Evolutionary conservation across 208 protist species (phyloP).

Genomic region (Crithidia expoeki): DNA sequence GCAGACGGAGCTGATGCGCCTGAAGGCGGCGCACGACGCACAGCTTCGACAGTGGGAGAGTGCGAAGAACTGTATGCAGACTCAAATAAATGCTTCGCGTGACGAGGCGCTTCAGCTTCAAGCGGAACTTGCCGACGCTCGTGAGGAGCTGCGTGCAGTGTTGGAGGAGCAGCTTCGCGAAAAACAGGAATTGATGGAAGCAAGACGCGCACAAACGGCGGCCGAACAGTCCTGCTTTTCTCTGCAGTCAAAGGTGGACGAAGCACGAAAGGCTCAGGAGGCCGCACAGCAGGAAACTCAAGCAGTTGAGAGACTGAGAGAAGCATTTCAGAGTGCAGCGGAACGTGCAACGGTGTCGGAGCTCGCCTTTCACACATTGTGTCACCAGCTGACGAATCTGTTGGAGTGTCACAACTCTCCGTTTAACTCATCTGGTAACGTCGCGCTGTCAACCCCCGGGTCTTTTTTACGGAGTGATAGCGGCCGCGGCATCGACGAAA

Average conservation of each 20-base stretch:
- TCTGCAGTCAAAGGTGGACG: slow-evolving; percentile 9
- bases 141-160: slow-evolving; percentile 1
- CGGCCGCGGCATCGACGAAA: neutral
- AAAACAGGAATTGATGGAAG: neutral
- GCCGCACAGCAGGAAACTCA: neutral
- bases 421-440: neutral
- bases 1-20: slow-evolving; percentile 6
- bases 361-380: slow-evolving; percentile 20
- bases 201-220: neutral
- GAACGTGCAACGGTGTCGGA: slow-evolving; percentile 25
- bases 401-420: neutral
- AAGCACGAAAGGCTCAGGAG: neutral
- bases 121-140: neutral
- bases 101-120: neutral
- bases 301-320: neutral
- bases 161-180: slow-evolving; percentile 2
- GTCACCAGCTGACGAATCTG: slow-evolving; percentile 8
- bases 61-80: neutral
- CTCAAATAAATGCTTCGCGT: neutral
- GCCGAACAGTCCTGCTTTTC: slow-evolving; percentile 2
- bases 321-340: slow-evolving; percentile 13
- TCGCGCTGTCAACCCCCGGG: slow-evolving; percentile 1
- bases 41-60: neutral
- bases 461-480: neutral
- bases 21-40: neutral